Evolutionary conservation across 139 green algal genomes (phyloP), one percentile per base, ranked within the genome.

Genomic region (Ulvella scutata): DNA sequence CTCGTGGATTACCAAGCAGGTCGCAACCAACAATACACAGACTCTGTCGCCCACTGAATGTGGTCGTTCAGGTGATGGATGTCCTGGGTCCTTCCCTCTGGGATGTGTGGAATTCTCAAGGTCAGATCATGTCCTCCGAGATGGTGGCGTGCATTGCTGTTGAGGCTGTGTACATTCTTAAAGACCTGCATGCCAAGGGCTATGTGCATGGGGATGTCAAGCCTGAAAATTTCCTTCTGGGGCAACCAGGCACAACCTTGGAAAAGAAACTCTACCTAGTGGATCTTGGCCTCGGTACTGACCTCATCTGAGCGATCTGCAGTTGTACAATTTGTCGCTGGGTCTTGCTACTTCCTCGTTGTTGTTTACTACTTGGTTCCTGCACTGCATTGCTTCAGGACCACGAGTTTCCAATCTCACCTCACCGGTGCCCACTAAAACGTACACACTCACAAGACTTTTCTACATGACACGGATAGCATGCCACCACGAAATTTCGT

Each of bases 141-240:
- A 99, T 99, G 95, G 95, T 99, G 17, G 90, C 94, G 1, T 98
- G 95, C 84, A 98, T 99, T 33, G 95, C 95, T 20, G 85, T 98
- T 13, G 95, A 99, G 83, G 88, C 95, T 4, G 85, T 99, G 21
- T 86, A 88, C 34, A 99, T 99, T 75, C 84, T 99, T 43, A 93
- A 99, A 83, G 92, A 96, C 76, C 86, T 99, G 74, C 94, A 99
- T 80, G 74, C 74, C 43, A 96, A 96, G 80, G 94, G 94, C 35
- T 98, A 96, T 84, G 95, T 99, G 33, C 95, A 99, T 76, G 95
- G 95, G 3, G 95, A 99, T 83, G 92, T 99, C 17, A 99, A 99
- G 86, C 95, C 95, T 3, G 95, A 99, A 78, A 99, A 99, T 85
- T 99, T 99, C 83, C 77, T 99, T 38, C 75, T 99, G 72, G 95